A percentile compares a stretch with the other conserved stretches of the same genome.
Evolutionary conservation across 1,284 basidiomycete species (phyloP).

Genomic region (Phylloporus sp.): DNA sequence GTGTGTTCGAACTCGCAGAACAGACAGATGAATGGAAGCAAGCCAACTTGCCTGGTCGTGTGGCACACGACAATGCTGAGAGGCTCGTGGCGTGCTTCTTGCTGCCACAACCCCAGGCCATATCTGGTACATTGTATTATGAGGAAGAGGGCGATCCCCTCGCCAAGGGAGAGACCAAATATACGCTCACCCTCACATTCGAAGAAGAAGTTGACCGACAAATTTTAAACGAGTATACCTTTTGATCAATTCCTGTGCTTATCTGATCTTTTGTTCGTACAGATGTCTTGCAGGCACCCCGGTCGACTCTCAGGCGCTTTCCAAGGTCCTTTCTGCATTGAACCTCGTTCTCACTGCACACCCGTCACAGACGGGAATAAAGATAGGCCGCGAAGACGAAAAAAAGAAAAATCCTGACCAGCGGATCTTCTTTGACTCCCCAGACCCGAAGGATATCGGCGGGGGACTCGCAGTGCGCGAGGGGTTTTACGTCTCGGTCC

Average conservation of each 20-base stretch:
- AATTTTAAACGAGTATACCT: constrained; percentile 16
- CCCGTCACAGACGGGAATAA: constrained; percentile 39
- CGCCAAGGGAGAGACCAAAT: constrained; percentile 6
- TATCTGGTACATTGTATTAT: constrained; percentile 17
- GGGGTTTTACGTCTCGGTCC: constrained; percentile 78
- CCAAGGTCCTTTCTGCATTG: constrained; percentile 51
- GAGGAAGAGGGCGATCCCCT: neutral
- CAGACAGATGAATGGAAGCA: constrained; percentile 21
- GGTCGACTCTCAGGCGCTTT: constrained; percentile 41
- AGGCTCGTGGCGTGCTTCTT: constrained; percentile 26
- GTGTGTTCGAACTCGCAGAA: constrained; percentile 32
- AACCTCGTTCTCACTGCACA: constrained; percentile 54
- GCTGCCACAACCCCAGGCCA: constrained; percentile 25
- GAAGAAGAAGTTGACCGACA: constrained; percentile 25
- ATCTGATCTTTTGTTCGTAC: constrained; percentile 8
- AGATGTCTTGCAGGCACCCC: constrained; percentile 30
- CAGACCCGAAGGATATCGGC: constrained; percentile 22
- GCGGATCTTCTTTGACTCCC: constrained; percentile 44
- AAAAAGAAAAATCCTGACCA: constrained; percentile 33
- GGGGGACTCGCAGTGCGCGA: constrained; percentile 66
- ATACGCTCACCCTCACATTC: constrained; percentile 19
- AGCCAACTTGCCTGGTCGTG: constrained; percentile 20
- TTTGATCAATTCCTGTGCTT: neutral
- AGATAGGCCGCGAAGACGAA: constrained; percentile 48
- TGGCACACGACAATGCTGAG: constrained; percentile 33